Percentiles rank a stretch among this genome's conserved stretches.
These are phyloP conservation scores for Botrytis byssoidea DNA, from an alignment of 2,329 filamentous ascomycete species.

Conservation along the genomic window DNA sequence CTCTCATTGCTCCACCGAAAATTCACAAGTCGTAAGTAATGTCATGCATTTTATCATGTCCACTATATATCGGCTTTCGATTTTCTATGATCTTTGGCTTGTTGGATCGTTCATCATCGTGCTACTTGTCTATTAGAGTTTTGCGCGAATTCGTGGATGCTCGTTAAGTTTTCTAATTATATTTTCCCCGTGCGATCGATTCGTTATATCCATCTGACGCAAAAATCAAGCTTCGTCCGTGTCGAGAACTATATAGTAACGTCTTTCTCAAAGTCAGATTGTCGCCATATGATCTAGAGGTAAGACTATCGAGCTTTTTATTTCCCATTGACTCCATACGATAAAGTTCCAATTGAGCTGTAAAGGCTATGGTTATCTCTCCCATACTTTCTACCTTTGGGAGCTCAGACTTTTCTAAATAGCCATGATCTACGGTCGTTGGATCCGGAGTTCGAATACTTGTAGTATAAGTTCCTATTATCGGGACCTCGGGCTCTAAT, in stretches of 20 bases:
- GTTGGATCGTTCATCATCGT: neutral
- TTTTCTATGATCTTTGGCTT: neutral
- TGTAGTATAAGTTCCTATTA: neutral
- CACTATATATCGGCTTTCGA: neutral
- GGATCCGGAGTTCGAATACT: neutral
- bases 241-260: neutral
- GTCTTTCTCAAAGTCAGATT: neutral
- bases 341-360: neutral
- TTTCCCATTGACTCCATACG: neutral
- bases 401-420: neutral
- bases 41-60: neutral
- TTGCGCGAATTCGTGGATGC: neutral
- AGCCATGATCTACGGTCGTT: too few species aligned
- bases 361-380: neutral
- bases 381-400: neutral
- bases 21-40: neutral
- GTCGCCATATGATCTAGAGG: neutral
- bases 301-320: neutral
- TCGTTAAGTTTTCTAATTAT: neutral
- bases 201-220: neutral
- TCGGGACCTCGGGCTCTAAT: neutral
- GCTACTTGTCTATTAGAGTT: neutral
- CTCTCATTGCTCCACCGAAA: neutral
- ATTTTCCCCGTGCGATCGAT: neutral
- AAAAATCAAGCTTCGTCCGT: neutral